These are phyloP conservation scores for Vitis hybrid DNA, from an alignment of 177 flowering plant genomes.

Conservation along the genomic window DNA sequence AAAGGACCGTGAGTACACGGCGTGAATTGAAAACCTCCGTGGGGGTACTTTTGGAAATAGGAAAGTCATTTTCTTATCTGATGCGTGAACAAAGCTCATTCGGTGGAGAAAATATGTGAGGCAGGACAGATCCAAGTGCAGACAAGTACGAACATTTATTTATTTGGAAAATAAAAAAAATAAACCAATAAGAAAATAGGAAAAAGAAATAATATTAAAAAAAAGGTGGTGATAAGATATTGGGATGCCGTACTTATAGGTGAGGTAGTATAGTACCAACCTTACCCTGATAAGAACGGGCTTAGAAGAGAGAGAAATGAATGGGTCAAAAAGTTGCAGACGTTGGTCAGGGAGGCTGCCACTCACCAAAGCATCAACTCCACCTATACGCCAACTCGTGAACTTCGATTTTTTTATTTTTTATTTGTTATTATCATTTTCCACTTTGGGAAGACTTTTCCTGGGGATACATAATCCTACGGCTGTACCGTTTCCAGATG, in stretches of 20 bases:
- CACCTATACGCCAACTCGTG: background rate
- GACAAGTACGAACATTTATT: conserved; percentile 36
- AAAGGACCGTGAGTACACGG: conserved; percentile 2
- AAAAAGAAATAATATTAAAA: background rate
- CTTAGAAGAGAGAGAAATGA: background rate
- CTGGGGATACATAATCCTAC: no score
- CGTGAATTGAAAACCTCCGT: background rate
- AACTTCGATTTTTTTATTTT: background rate
- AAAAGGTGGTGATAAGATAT: background rate
- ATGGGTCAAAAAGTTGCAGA: background rate
- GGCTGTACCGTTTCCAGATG: no score
- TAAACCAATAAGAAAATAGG: background rate
- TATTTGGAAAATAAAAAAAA: no score
- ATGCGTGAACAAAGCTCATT: conserved; percentile 3
- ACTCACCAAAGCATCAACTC: background rate
- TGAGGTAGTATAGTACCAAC: conserved; percentile 8
- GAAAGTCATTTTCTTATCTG: conserved; percentile 3
- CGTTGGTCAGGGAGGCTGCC: background rate
- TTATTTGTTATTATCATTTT: no score
- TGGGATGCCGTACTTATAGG: conserved; percentile 28
- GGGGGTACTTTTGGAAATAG: background rate
- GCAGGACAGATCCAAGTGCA: conserved; percentile 51
- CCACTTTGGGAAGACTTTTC: no score
- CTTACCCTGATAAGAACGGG: conserved; percentile 34
- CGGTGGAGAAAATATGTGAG: conserved; percentile 36